Evolutionary conservation across 2,329 filamentous ascomycete genomes (phyloP), one percentile per base, ranked within the genome.

Genomic region (Colletotrichum neosansevieriae): DNA sequence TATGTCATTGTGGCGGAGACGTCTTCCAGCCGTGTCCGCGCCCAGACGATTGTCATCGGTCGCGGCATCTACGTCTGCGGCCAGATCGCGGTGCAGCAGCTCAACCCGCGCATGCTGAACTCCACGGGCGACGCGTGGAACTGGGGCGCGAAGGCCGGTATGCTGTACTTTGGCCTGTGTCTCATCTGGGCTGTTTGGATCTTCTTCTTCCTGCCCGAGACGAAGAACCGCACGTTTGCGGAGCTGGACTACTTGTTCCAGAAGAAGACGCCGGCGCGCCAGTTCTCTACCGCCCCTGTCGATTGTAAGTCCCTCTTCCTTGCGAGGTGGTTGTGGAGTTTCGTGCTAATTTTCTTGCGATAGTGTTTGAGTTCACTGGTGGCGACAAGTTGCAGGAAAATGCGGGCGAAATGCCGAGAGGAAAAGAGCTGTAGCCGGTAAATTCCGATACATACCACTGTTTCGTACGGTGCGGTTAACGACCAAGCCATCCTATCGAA

Each of bases 191-290:
- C 80, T 2, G 70, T 77, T 0, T 85, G 83, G 75, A 80, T 82
- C 13, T 82, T 75, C 69, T 82, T 81, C 73, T 81, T 77, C 69
- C 74, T 82, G 6, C 81, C 81, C 50, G 83, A 85, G 75, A 83
- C 83, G 0, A 80, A 78, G 50, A 80, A 81, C 12, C 78, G 81
- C 54, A 81, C 77, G 1, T 79, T 84, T 57, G 82, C 82, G 63
- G 83, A 86, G 73, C 79, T 86, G 19, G 83, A 85, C 69, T 75
- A 79, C n/a, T 72, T 86, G 66, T 85, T 86, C 73, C 77, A 82
- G 60, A 75, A 72, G 56, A 76, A 73, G 65, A 72, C 74, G 3
- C 60, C 73, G 10, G 77, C 79, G 5, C 74, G 78, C 59, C 77
- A 80, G 58, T 83, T 79, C 56, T 38, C 62, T 0, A 70, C 73